Evolutionary conservation across 805 yeast genomes (phyloP), one percentile per base, ranked within the genome.

Genomic region (Scheffersomyces ergatensis): DNA sequence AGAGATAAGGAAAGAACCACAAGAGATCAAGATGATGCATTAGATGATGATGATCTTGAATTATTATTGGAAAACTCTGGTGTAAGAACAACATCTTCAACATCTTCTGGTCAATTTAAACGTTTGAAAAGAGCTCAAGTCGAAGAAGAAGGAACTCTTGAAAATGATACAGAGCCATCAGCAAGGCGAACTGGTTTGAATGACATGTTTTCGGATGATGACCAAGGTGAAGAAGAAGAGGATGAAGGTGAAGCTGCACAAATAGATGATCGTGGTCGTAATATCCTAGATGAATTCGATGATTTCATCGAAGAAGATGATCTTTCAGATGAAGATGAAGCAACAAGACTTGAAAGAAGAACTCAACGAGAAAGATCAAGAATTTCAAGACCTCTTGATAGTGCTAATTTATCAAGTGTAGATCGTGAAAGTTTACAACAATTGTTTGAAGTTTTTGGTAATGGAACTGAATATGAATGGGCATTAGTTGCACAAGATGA

Each of bases 241-340:
- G 61, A 49, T 25, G 77, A 65, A 42, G 68, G 54, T 8, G 63
- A 54, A 14, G 65, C 54, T 12, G 61, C 50, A 16, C 55, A 44
- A 5, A 47, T 38, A 15, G 64, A 26, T 9, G 65, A 55, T 24
- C 62, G 19, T 33, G 35, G 40, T 35, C 24, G 49, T 41, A 63
- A 64, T 16, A 68, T 62, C 33, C 63, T 80, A 49, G 96, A 89
- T 57, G 98, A 93, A 62, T 81, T 92, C 53, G 99, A 89, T 60
- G 99, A 90, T 58, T 93, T 93, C 66, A 93, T 93, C 51, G 99
- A 92, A 64, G 97, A 92, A 46, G 99, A 93, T 63, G 97, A 90
- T 60, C 85, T 85, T 55, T 87, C 95, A 7, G 97, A 89, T 52
- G 96, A 89, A 55, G 89, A 83, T 47, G 85, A 79, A 42, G 67